These are phyloP conservation scores for Corymbia calophylla DNA, from an alignment of 441 rosid genomes.

Conservation along the genomic window DNA sequence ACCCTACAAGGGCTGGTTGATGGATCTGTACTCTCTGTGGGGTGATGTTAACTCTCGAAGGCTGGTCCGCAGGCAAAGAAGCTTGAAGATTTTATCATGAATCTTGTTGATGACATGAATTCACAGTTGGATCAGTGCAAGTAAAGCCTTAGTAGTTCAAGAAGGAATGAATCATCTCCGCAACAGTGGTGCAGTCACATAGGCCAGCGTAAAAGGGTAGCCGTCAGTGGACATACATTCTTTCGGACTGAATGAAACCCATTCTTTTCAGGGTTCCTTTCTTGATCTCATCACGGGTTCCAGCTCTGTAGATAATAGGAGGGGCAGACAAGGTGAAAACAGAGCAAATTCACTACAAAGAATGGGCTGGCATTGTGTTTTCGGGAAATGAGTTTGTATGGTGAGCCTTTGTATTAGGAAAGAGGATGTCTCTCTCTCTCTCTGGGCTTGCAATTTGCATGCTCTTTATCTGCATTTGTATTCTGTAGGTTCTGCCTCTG, in stretches of 20 bases:
- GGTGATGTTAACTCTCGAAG: conserved; percentile 63
- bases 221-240: background rate
- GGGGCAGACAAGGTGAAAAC: background rate
- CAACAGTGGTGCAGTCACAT: background rate
- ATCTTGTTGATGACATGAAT: conserved; percentile 62
- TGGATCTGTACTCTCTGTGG: conserved; percentile 88
- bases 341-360: background rate
- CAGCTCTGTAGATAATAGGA: background rate
- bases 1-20: conserved; percentile 52
- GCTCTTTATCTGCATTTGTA: background rate
- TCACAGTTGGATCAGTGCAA: conserved; percentile 66
- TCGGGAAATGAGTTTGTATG: background rate
- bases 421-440: background rate
- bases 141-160: conserved; percentile 21
- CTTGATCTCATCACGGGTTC: background rate
- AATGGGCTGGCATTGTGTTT: background rate
- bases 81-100: conserved; percentile 53
- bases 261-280: background rate
- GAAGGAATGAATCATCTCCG: background rate
- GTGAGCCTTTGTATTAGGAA: background rate
- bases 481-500: background rate
- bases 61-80: conserved; percentile 67
- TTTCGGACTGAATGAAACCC: background rate
- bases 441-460: background rate
- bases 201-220: background rate